Conservation (phyloP, 2,329 filamentous ascomycete species). For the Akanthomyces muscarius region DNA sequence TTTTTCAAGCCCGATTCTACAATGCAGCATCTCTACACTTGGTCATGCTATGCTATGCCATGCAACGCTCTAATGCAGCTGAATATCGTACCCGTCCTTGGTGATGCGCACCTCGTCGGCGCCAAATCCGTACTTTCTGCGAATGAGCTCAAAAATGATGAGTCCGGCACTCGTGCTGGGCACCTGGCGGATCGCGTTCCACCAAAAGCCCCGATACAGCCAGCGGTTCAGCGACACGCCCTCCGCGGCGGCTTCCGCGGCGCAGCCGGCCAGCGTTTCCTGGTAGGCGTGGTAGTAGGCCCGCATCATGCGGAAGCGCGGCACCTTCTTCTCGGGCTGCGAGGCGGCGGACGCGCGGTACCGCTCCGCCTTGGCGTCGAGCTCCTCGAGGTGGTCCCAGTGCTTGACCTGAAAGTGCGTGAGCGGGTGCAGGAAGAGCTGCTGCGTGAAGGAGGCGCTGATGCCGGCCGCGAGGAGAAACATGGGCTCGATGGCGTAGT, state of each 20-base stretch:
- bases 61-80: slow-evolving; percentile 41
- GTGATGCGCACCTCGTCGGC: slow-evolving; percentile 60
- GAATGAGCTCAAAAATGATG: slow-evolving; percentile 74
- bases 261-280: slow-evolving; percentile 61
- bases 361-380: slow-evolving; percentile 58
- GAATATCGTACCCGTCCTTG: slow-evolving; percentile 67
- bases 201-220: slow-evolving; percentile 69
- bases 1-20: not conserved
- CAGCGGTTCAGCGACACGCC: slow-evolving; percentile 56
- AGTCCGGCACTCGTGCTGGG: slow-evolving; percentile 73
- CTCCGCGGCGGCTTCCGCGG: slow-evolving; percentile 51
- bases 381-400: slow-evolving; percentile 67
- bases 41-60: not conserved
- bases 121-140: slow-evolving; percentile 65
- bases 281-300: slow-evolving; percentile 69
- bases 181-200: slow-evolving; percentile 67
- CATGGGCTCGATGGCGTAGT: slow-evolving; percentile 70
- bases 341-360: slow-evolving; percentile 34
- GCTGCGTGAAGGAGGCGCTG: slow-evolving; percentile 64
- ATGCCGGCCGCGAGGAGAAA: slow-evolving; percentile 68
- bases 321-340: slow-evolving; percentile 31
- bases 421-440: slow-evolving; percentile 66
- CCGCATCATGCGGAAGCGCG: slow-evolving; percentile 51
- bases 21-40: not conserved
- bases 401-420: slow-evolving; percentile 68